Evolutionary conservation across 106 monocot genomes (phyloP).

Genomic region (Narthecium ossifragum): DNA sequence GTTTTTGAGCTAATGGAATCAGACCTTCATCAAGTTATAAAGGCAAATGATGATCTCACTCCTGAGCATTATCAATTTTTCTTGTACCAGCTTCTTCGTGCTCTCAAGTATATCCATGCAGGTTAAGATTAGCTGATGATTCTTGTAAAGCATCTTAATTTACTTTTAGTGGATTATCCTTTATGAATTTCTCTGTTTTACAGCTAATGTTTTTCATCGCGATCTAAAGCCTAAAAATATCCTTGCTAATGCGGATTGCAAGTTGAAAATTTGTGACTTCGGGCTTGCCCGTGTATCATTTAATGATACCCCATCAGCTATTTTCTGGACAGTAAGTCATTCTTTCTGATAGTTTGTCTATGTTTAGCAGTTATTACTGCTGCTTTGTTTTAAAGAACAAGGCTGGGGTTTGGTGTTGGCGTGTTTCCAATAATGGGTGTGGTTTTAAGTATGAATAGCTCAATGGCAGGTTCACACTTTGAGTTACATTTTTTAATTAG

Average conservation of each 20-base stretch:
- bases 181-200: conserved; percentile 1
- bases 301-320: conserved; percentile 65
- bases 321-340: conserved; percentile 66
- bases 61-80: conserved; percentile 67
- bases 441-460: too few relatives aligned
- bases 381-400: too few relatives aligned
- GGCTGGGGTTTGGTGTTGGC: too few relatives aligned
- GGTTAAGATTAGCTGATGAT: conserved; percentile 16
- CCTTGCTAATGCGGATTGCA: conserved; percentile 79
- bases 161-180: too few relatives aligned
- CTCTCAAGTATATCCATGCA: conserved; percentile 70
- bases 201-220: conserved; percentile 78
- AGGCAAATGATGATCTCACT: conserved; percentile 72
- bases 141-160: too few relatives aligned
- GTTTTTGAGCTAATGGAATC: conserved; percentile 83
- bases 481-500: too few relatives aligned
- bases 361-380: not conserved
- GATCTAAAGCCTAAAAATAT: conserved; percentile 82
- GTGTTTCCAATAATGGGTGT: too few relatives aligned
- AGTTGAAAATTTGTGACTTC: conserved; percentile 74
- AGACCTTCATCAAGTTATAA: conserved; percentile 71
- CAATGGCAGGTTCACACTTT: too few relatives aligned
- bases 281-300: conserved; percentile 67
- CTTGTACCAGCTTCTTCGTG: conserved; percentile 64
- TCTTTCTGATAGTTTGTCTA: not conserved